Evolutionary conservation across 176 grass and related monocot species (phyloP), one percentile per base, ranked within the genome.

Genomic region (Oryza meridionalis): DNA sequence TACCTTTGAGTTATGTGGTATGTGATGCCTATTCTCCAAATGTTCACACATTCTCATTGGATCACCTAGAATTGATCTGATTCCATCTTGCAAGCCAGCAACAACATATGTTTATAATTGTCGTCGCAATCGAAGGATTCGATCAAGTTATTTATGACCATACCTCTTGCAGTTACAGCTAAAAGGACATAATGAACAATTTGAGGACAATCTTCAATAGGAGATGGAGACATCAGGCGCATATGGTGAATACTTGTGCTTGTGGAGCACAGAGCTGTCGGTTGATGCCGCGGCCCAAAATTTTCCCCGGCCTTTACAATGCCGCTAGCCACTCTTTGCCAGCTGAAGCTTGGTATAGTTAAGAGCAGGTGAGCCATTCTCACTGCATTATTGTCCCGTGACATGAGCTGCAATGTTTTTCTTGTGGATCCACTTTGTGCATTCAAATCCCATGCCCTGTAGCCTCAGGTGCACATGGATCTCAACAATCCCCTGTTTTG

Each of bases 251-350:
- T 80, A 58, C 76, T 15, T 65, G 14, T n/a, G 84, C 46, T 58
- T 82, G 53, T 78, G 49, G 88, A 89, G 53, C 88, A 75, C 42
- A 43, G 42, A 43, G 42, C 42, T 43, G 1, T 43, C 42, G 7
- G 42, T 43, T 43, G 42, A 43, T 2, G 42, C 1, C 7, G 87
- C 3, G 84, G 78, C 31, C 84, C 65, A 72, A 75, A 81, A 77
- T 90, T 88, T 76, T 68, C 75, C 29, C 63, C 50, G 29, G 75
- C 81, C 59, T 91, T 82, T 81, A 83, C 50, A 73, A 88, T 35
- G 33, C 4, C 33, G 33, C 4, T 35, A 35, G 5, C 33, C 4
- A 35, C 4, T 35, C 33, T 35, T 35, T 35, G 33, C 33, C 33
- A 35, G 33, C 33, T 35, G 33, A 35, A 35, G 33, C 4, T 35